Evolutionary conservation across 345 rosid species (phyloP).

Genomic region (Eucalyptus dawsonii): DNA sequence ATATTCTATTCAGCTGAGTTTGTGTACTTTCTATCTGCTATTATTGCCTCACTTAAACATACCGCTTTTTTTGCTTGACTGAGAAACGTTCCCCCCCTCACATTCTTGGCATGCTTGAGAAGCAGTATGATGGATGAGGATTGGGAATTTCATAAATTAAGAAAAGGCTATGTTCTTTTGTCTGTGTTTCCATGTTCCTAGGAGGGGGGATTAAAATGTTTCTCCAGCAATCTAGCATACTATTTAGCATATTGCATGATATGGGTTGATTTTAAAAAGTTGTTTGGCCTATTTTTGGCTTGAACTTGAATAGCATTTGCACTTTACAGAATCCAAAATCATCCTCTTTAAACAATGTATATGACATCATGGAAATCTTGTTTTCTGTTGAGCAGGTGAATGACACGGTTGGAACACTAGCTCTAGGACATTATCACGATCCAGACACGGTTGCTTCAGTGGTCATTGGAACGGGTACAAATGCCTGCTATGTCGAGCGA

Average conservation of each 20-base stretch:
- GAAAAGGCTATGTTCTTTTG: not conserved
- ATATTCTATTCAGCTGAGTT: not conserved
- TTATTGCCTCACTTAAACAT: not conserved
- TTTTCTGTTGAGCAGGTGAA: slow-evolving; percentile 47
- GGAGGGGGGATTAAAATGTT: not conserved
- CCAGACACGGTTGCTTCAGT: slow-evolving; percentile 87
- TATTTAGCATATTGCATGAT: not conserved
- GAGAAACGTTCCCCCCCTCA: not conserved
- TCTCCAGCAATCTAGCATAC: not conserved
- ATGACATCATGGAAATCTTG: not conserved
- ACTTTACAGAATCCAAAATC: not conserved
- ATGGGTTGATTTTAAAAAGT: not conserved
- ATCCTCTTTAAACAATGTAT: not conserved
- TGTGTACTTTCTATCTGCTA: not conserved
- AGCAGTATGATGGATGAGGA: not conserved
- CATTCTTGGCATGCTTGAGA: not conserved
- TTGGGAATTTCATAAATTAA: not conserved
- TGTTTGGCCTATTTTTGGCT: not conserved
- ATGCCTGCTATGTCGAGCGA: slow-evolving; percentile 88
- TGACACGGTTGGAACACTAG: slow-evolving; percentile 89
- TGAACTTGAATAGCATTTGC: not conserved
- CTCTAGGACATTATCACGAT: slow-evolving; percentile 86
- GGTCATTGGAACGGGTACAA: slow-evolving; percentile 87
- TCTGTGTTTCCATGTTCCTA: not conserved
- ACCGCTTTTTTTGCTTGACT: not conserved